These are phyloP conservation scores for Podospora conica DNA, from an alignment of 495 filamentous ascomycete species.

Conservation along the genomic window DNA sequence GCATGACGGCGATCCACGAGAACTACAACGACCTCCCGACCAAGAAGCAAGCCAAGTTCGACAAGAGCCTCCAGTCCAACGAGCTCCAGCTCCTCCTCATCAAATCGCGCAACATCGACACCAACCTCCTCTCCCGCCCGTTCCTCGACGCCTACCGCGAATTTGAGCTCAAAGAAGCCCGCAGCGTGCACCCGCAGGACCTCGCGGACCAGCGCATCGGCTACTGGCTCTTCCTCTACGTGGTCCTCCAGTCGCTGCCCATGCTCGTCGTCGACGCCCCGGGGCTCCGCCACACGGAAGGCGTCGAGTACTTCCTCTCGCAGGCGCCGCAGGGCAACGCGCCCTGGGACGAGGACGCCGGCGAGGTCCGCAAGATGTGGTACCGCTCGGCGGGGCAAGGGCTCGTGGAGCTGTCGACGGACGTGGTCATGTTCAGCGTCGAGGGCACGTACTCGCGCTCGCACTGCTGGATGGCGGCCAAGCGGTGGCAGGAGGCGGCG, in stretches of 20 bases:
- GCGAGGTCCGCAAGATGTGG: conserved; percentile 63
- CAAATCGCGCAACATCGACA: conserved; percentile 70
- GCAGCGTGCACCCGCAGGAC: conserved; percentile 65
- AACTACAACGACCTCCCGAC: conserved; percentile 55
- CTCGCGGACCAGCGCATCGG: conserved; percentile 72
- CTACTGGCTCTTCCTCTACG: conserved; percentile 93
- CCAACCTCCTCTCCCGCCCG: conserved; percentile 45
- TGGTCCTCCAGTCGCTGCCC: conserved; percentile 81
- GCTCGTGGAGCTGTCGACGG: conserved; percentile 70
- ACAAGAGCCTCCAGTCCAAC: conserved; percentile 63
- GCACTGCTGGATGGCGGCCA: conserved; percentile 85
- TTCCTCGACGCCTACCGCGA: conserved; percentile 78
- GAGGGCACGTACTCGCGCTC: conserved; percentile 85
- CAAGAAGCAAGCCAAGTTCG: conserved; percentile 64
- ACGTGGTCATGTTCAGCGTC: conserved; percentile 80
- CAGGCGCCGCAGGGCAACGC: conserved; percentile 73
- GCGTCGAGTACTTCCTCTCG: conserved; percentile 96
- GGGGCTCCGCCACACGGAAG: conserved; percentile 65
- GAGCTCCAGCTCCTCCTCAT: conserved; percentile 69
- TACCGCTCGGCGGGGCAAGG: conserved; percentile 67
- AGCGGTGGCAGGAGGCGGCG: conserved; percentile 52
- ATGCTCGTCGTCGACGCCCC: conserved; percentile 86
- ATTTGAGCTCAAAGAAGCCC: conserved; percentile 71
- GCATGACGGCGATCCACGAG: conserved; percentile 54
- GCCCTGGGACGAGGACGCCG: conserved; percentile 77